phyloP scores from a whole-genome alignment of 176 grass and related monocot species.

The Alopecurus myosuroides region DNA sequence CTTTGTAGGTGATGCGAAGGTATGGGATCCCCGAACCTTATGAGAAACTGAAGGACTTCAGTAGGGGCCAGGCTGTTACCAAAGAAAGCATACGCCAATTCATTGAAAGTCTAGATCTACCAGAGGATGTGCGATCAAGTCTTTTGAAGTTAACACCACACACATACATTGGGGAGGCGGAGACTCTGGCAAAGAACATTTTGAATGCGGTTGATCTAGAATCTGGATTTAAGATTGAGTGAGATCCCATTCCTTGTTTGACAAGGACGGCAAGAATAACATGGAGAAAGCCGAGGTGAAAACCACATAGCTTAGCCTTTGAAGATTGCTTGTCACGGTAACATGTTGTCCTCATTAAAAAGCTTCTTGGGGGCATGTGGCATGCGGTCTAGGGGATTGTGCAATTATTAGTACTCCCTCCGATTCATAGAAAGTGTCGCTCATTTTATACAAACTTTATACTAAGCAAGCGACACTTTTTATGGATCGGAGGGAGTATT shows the following conservation, averaged over 20 bases:
- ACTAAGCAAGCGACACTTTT: too few relatives aligned
- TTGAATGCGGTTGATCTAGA: constrained; percentile 44
- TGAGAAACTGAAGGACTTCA: constrained; percentile 94
- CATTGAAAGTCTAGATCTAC: constrained; percentile 68
- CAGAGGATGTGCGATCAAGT: constrained; percentile 32
- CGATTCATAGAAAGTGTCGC: too few relatives aligned
- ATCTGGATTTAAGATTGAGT: constrained; percentile 58
- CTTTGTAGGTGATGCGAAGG: constrained; percentile 84
- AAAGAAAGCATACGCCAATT: constrained; percentile 79
- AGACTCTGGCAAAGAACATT: constrained; percentile 57
- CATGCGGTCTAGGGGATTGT: neutral
- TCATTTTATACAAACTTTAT: too few relatives aligned
- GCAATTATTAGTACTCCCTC: too few relatives aligned
- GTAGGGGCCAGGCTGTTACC: constrained; percentile 67
- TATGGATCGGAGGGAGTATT: too few relatives aligned
- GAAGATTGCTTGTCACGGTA: neutral
- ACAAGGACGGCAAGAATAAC: constrained; percentile 22
- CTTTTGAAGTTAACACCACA: constrained; percentile 74
- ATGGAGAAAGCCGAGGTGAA: neutral
- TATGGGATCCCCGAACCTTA: constrained; percentile 79
- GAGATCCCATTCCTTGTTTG: neutral
- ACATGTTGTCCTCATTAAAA: constrained; percentile 6
- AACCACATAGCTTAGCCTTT: neutral
- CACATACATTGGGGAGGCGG: constrained; percentile 75
- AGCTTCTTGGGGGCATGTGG: neutral